A percentile compares a stretch with the other conserved stretches of the same genome.
These are phyloP conservation scores for Pseudogymnoascus sp. DNA, from an alignment of 2,329 filamentous ascomycete genomes.

Conservation along the genomic window DNA sequence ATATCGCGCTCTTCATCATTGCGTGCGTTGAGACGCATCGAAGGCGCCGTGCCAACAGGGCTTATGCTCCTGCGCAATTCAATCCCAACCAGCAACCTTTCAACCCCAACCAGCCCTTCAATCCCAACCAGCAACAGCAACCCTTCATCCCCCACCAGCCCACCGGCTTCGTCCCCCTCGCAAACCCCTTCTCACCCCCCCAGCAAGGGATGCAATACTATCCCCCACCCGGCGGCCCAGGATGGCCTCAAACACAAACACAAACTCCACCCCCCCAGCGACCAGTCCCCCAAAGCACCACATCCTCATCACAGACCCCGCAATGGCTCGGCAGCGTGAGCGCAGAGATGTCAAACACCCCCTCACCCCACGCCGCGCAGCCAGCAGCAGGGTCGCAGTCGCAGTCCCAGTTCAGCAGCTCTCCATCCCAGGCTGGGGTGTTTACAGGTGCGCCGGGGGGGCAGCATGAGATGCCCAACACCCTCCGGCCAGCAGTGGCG, in stretches of 20 bases:
- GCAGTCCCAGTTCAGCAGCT: too few relatives aligned
- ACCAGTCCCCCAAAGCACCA: background rate
- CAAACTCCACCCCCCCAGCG: background rate
- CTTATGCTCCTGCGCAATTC: background rate
- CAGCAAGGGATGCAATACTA: too few relatives aligned
- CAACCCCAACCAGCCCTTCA: background rate
- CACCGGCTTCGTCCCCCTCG: too few relatives aligned
- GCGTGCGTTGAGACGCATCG: background rate
- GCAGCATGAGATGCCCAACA: too few relatives aligned
- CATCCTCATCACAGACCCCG: background rate
- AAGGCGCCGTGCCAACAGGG: too few relatives aligned
- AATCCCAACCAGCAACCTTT: background rate
- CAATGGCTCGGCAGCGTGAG: background rate
- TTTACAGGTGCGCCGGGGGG: too few relatives aligned
- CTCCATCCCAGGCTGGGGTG: too few relatives aligned
- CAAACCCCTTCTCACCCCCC: too few relatives aligned
- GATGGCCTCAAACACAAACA: background rate
- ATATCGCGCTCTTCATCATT: background rate
- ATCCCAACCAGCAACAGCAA: background rate
- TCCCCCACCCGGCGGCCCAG: background rate
- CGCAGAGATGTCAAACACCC: too few relatives aligned
- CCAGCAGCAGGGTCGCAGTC: too few relatives aligned
- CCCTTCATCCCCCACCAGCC: background rate
- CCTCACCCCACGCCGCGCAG: too few relatives aligned
- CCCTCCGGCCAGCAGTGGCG: too few relatives aligned